These are phyloP conservation scores for Aspergillus campestris DNA, from an alignment of 495 filamentous ascomycete genomes.

Conservation along the genomic window DNA sequence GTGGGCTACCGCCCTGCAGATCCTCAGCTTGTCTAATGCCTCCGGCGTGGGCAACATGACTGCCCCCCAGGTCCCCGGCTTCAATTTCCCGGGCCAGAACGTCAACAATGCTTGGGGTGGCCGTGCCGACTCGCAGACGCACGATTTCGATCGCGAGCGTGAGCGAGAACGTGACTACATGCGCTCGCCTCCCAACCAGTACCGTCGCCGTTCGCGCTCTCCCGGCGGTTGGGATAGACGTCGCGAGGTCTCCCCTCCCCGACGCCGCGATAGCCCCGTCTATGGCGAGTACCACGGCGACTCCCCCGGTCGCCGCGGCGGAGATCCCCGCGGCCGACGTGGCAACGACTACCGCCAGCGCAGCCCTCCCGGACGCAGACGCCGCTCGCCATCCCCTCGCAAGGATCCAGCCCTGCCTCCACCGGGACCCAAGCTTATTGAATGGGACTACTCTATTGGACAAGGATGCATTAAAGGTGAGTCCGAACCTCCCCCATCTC, in stretches of 20 bases:
- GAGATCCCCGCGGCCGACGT: conserved; percentile 50
- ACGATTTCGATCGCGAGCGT: conserved; percentile 53
- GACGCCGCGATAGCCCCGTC: conserved; percentile 60
- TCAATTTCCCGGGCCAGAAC: conserved; percentile 26
- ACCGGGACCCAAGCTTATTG: conserved; percentile 65
- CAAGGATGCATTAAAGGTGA: conserved; percentile 72
- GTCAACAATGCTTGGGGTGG: conserved; percentile 28
- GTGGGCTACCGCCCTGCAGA: conserved; percentile 46
- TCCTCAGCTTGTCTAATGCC: conserved; percentile 34
- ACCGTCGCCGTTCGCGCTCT: conserved; percentile 69
- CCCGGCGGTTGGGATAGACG: conserved; percentile 61
- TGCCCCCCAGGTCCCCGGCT: conserved; percentile 22
- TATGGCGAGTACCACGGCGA: conserved; percentile 60
- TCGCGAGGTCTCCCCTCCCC: conserved; percentile 47
- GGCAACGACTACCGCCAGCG: conserved; percentile 73
- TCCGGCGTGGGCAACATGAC: conserved; percentile 23
- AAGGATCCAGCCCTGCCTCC: conserved; percentile 47
- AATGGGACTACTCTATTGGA: conserved; percentile 67
- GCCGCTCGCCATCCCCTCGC: conserved; percentile 49
- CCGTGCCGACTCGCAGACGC: conserved; percentile 38
- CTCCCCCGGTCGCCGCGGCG: conserved; percentile 50
- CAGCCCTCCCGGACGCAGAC: conserved; percentile 59
- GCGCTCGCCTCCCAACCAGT: conserved; percentile 50
- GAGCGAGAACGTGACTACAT: conserved; percentile 46
- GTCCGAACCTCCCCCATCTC: conserved; percentile 3